Base-by-base conservation (phyloP, 148 eudicot species). In the Rhododendron griersonianum region DNA sequence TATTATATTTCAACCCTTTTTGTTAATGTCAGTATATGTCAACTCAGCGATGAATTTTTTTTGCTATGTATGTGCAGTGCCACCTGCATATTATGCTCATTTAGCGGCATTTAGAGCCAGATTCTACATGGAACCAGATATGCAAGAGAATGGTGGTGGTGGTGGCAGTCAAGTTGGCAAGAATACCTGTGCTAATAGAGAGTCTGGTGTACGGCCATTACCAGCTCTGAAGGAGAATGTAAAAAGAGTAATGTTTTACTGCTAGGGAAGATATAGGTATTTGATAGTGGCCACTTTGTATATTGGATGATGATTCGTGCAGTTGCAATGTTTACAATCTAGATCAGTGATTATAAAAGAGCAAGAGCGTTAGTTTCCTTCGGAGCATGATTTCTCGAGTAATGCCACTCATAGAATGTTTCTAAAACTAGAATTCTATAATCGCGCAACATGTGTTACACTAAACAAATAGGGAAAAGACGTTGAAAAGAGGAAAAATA, bases 1-100 rank as follows among this genome's bases (percentile, higher is more conserved):
- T n/a, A 18, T 37, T 48, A 48, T 19, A 21, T 28, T 80, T 33
- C 35, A 23, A 4, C 15, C 37, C 9, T 25, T 9, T 19, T 19
- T 15, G 3, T 21, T 21, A 3, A 21, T 3, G 1, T 21, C 25
- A 23, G 8, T 63, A 23, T 63, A 23, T 23, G 0, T 21, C n/a
- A 69, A 69, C 37, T 4, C 16, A 69, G 2, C 30, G 37, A 69
- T 7, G 15, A 37, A 69, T 69, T 59, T 71, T 71, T 69, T 71
- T 33, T 65, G 19, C 14, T 50, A 57, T 35, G 11, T 82, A 39
- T 80, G 8, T 89, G 90, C 90, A 93, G 98, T 93, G 83, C 99
- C 99, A 74, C 99, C 99, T 0, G 98, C 96, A 25, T 96, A 94
- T 86, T 96, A 96, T 84, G 98, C 99, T 6, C 95, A 96, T 86